Evolutionary conservation across 192 early-diverging fungal species (phyloP).

Genomic region (Neocallimastix lanati): DNA sequence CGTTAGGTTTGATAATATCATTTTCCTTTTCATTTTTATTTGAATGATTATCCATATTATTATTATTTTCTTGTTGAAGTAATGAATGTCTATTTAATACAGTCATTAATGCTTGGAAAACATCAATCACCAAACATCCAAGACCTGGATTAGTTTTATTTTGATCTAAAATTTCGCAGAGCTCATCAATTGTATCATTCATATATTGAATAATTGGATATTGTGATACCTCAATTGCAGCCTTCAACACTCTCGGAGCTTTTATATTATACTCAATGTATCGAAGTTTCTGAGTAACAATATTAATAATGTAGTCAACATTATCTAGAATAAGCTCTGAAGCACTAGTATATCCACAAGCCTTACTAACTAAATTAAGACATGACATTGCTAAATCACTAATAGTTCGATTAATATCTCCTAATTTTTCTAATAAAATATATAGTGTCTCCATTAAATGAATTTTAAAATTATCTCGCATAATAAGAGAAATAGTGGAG

Average conservation of each 20-base stretch:
- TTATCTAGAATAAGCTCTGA: neutral
- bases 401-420: neutral
- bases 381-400: neutral
- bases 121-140: neutral
- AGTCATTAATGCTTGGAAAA: neutral
- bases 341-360: neutral
- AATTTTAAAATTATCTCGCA: neutral
- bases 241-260: neutral
- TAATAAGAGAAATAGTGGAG: neutral
- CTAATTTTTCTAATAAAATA: neutral
- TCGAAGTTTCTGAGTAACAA: neutral
- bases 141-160: neutral
- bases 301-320: neutral
- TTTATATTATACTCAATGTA: neutral
- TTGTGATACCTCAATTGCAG: neutral
- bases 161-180: neutral
- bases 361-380: neutral
- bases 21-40: too few species aligned
- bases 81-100: neutral
- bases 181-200: neutral
- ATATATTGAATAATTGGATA: neutral
- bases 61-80: neutral
- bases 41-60: too few species aligned
- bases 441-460: neutral
- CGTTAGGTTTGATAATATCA: too few species aligned